Base-by-base conservation (phyloP, 139 green algal genomes). In the Haematococcus lacustris region DNA sequence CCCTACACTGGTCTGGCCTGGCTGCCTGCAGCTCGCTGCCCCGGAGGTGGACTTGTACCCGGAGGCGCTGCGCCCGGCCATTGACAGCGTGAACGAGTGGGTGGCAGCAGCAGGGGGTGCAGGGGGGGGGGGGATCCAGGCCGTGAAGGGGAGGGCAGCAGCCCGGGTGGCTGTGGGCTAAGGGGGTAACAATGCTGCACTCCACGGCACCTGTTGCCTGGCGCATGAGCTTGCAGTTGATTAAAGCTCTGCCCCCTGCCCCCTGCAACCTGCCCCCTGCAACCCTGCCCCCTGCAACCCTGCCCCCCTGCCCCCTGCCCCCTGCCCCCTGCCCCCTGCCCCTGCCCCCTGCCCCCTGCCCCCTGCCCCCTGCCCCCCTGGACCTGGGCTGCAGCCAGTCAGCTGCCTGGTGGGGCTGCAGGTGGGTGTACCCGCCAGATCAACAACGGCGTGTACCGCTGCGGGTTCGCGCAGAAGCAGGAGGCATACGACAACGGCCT, bases 391-490 rank as follows among this genome's bases (percentile, higher is more conserved):
- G n/a, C n/a, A n/a, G n/a, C n/a, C n/a, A 13, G 17, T 57, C 21
- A 57, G 17, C 21, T 13, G 13, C 21, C 47, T 57, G 47, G 13
- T 21, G 13, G 47, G 47, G 21, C 21, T 21, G 21, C 47, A 57
- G 47, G 37, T 97, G 92, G 92, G 79, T 94, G 3, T 97, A 97
- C 59, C n/a, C 71, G 59, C 23, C 66, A 33, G 35, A 97, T 98
- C 80, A 98, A 97, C 88, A 99, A 98, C 70, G 94, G 94, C 23
- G 94, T 98, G n/a, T 98, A 98, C 83, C 71, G 88, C 21, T 97
- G 88, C 60, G 95, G 95, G 25, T 98, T 99, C 84, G 95, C 95
- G 0, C 83, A 73, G 2, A 83, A 75, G 40, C 95, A 99, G 76
- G 75, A 82, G 63, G 88, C 93, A 0, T 98, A 98, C 81, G 92